Conservation (phyloP, 2,329 filamentous ascomycete genomes). For the Berkeleyomyces rouxiae region DNA sequence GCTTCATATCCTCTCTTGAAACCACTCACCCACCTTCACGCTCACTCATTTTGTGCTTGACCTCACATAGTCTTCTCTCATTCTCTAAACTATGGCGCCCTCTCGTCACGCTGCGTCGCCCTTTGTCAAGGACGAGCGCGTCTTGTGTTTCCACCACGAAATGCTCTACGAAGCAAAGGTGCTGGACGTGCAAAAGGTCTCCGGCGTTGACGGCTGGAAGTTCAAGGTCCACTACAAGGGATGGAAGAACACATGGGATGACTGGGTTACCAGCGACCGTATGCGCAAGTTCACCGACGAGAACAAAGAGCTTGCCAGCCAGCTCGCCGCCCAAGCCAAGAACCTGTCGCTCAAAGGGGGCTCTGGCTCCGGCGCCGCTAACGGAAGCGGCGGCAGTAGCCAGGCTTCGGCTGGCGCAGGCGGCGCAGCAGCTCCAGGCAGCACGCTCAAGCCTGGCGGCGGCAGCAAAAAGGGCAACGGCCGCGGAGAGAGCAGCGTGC, state of each 20-base stretch:
- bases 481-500: slow-evolving; percentile 53
- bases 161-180: slow-evolving; percentile 97
- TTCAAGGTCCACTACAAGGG: slow-evolving; percentile 98
- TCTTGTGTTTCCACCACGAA: slow-evolving; percentile 93
- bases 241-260: slow-evolving; percentile 99
- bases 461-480: slow-evolving; percentile 26
- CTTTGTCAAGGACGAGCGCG: slow-evolving; percentile 69
- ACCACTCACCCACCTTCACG: not conserved
- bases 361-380: slow-evolving; percentile 30
- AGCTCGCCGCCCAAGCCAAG: slow-evolving; percentile 53
- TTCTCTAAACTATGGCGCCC: slow-evolving; percentile 25
- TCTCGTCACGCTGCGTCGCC: slow-evolving; percentile 29
- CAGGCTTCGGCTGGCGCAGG: slow-evolving; percentile 62
- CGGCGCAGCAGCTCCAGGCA: slow-evolving; percentile 23
- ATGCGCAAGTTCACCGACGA: slow-evolving; percentile 89
- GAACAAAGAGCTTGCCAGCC: slow-evolving; percentile 73
- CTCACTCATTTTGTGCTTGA: not conserved
- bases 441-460: not conserved
- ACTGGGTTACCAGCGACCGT: slow-evolving; percentile 90
- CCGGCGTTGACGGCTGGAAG: slow-evolving; percentile 46
- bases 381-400: slow-evolving; percentile 38
- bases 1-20: not conserved
- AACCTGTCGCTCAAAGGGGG: slow-evolving; percentile 35
- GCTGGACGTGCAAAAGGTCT: slow-evolving; percentile 56
- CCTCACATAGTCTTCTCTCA: not conserved